Percentiles rank a stretch among this genome's conserved stretches.
Evolutionary conservation across 495 filamentous ascomycete genomes (phyloP).

Genomic region (Neurospora sp.): DNA sequence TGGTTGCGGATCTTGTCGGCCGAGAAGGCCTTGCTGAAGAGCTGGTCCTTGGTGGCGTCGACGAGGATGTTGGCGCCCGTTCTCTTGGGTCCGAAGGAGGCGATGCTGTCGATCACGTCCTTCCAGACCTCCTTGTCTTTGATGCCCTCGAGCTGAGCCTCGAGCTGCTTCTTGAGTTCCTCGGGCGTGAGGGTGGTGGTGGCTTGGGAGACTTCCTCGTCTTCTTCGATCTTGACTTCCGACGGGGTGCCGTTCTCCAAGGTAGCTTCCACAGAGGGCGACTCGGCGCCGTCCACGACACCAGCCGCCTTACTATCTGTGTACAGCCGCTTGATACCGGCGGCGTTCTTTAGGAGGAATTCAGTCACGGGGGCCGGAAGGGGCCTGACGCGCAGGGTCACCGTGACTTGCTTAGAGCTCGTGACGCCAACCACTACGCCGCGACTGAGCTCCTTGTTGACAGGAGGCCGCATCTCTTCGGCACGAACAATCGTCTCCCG

Average conservation of each 20-base stretch:
- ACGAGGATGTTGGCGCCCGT: slow-evolving; percentile 85
- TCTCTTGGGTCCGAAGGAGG: slow-evolving; percentile 78
- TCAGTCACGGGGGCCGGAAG: slow-evolving; percentile 71
- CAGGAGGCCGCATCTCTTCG: slow-evolving; percentile 83
- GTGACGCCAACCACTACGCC: slow-evolving; percentile 67
- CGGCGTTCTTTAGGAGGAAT: slow-evolving; percentile 70
- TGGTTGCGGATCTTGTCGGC: slow-evolving; percentile 29
- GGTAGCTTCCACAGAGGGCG: slow-evolving; percentile 22
- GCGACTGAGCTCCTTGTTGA: slow-evolving; percentile 76
- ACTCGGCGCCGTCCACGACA: slow-evolving; percentile 21
- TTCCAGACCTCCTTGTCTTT: slow-evolving; percentile 70
- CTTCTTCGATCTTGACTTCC: slow-evolving; percentile 28
- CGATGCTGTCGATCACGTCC: slow-evolving; percentile 67
- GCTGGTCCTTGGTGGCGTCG: slow-evolving; percentile 63
- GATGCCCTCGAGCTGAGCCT: slow-evolving; percentile 47
- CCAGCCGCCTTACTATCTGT: slow-evolving; percentile 43
- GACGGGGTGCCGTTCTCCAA: slow-evolving; percentile 33
- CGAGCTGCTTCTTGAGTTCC: slow-evolving; percentile 68
- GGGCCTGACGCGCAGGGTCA: slow-evolving; percentile 70
- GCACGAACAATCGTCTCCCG: slow-evolving; percentile 81
- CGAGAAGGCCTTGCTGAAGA: slow-evolving; percentile 63
- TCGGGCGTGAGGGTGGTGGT: slow-evolving; percentile 50
- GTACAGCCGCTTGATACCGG: slow-evolving; percentile 70
- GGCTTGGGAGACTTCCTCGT: slow-evolving; percentile 38
- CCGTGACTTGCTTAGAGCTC: slow-evolving; percentile 71